A percentile compares a stretch with the other conserved stretches of the same genome.
These are phyloP conservation scores for Phylloporus rhodoxanthus DNA, from an alignment of 768 basidiomycete species.

Conservation along the genomic window DNA sequence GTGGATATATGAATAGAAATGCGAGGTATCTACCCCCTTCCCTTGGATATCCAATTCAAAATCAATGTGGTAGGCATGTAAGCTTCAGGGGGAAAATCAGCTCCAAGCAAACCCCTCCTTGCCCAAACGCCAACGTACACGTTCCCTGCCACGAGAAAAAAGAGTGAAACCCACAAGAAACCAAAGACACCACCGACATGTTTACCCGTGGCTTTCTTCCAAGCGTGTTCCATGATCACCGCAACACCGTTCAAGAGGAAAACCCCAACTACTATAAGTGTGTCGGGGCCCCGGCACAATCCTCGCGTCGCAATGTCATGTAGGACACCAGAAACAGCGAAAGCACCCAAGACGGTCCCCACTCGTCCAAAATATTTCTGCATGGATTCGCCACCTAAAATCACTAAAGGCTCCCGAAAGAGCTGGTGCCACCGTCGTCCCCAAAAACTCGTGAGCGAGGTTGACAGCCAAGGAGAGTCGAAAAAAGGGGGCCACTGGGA, in stretches of 20 bases:
- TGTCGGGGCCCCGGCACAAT: conserved; percentile 49
- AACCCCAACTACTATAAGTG: conserved; percentile 39
- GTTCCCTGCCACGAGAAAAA: too few species aligned
- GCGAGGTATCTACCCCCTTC: not conserved
- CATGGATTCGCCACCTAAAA: conserved; percentile 43
- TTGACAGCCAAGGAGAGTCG: conserved; percentile 48
- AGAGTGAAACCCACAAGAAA: too few species aligned
- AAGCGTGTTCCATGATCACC: too few species aligned
- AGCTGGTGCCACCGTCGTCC: conserved; percentile 60
- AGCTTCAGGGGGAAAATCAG: too few species aligned
- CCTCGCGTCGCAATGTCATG: conserved; percentile 57
- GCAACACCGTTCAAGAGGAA: conserved; percentile 56
- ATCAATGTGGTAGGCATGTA: too few species aligned
- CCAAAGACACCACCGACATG: conserved; percentile 43
- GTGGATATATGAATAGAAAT: too few species aligned
- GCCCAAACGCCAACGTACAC: too few species aligned
- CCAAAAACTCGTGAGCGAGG: conserved; percentile 64
- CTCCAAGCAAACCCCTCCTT: too few species aligned
- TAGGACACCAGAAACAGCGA: conserved; percentile 52
- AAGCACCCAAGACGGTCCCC: conserved; percentile 51
- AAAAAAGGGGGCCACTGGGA: conserved; percentile 62
- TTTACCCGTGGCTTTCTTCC: conserved; percentile 38
- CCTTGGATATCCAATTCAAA: conserved; percentile 8
- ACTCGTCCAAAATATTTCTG: conserved; percentile 34
- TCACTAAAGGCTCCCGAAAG: conserved; percentile 53